Base-by-base conservation (phyloP, 371 early-diverging fungal genomes). In the Lichtheimia ramosa region DNA sequence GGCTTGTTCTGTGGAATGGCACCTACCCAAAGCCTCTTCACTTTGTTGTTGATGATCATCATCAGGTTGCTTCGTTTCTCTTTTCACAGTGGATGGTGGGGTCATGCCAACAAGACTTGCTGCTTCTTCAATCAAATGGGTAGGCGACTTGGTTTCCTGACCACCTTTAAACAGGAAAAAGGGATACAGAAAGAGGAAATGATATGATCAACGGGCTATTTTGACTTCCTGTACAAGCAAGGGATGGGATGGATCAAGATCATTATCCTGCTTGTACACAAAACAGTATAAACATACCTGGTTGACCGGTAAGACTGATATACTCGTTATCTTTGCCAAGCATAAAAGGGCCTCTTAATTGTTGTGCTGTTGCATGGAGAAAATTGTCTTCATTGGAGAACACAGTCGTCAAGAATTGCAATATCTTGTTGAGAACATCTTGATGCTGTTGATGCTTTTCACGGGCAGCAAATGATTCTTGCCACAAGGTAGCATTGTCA, bases 401-500 rank as follows among this genome's bases (percentile, higher is more conserved):
- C 28, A 92, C 80, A 0, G 86, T 77, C 0, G 91, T 90, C 61
- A 92, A 61, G 65, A 92, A 92, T n/a, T 84, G 75, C 54, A 92
- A 54, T 23, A 92, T 91, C 72, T 93, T 96, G 77, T 95, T 91
- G 43, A 96, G 94, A 1, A 90, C 92, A 4, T 87, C 88, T 72
- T 96, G 93, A 66, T 96, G 96, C 46, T 84, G 73, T 48, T 87
- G 83, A 69, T 92, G 85, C 23, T 90, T 81, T 48, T 92, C 89
- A 34, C 92, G 83, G 4, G 90, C 79, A 5, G 77, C 73, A 4
- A 86, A 58, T 0, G 91, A 84, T 65, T 95, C 94, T 55, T 83
- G 83, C 96, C 96, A 96, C 14, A 96, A 76, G 43, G 84, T 63
- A 62, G 90, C 88, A 66, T 93, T 92, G 58, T 96, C 94, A 18